Evolutionary conservation across 805 yeast genomes (phyloP), one percentile per base, ranked within the genome.

Genomic region (Wickerhamomyces canadensis): DNA sequence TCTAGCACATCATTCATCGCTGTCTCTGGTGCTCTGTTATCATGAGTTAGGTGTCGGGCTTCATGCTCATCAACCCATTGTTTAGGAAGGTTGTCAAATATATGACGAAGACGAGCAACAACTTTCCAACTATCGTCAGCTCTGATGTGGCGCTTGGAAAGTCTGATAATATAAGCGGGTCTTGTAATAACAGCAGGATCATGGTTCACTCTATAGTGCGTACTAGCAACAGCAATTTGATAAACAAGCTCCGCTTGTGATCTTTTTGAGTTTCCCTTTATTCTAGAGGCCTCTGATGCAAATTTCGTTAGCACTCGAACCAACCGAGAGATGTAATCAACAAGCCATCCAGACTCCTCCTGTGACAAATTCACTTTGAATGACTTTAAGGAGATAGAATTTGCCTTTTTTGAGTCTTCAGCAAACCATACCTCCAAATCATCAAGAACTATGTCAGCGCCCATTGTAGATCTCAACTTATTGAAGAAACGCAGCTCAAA

Each of bases 111-210:
- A 26, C 96, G 69, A 2, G 87, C 77, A 30, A 86, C 66, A 16
- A 89, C 72, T 49, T 86, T 84, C 98, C 98, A 93, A 50, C 94
- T 78, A 47, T 87, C 85, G 42, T 78, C 76, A 18, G 80, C 75
- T 45, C 98, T 67, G 2, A 87, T 77, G 60, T 89, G 97, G 18
- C 78, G 73, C 15, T 70, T 68, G 3, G 80, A 72, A 3, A 88
- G 72, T 36, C 96, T 68, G 33, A 86, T 73, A 22, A 87, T 76
- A 49, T 84, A 80, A 0, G 96, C 82, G 0, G 97, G 96, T 35
- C 87, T 81, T 1, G 97, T 89, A 36, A 91, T 71, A 15, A 88
- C 96, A 6, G 85, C 78, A 0, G 98, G 94, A 51, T 93, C 98
- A 44, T 84, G 84, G 34, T 78, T 78, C 30, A 88, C 73, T 22